phyloP scores from a whole-genome alignment of 257 asterid genomes.

The Jacaranda mimosifolia region DNA sequence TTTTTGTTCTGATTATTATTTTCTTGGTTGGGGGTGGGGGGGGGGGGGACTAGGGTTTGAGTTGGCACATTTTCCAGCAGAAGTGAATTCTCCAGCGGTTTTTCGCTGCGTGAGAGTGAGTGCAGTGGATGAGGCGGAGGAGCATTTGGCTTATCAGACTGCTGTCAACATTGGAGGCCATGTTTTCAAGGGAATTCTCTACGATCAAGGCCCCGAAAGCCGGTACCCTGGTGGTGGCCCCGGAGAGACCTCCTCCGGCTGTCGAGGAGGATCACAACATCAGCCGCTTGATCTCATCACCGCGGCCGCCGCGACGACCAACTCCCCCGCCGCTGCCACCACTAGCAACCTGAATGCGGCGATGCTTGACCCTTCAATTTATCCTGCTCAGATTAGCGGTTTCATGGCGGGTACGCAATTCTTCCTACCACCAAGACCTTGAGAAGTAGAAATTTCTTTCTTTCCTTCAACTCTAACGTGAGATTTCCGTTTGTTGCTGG shows the following conservation, averaged over 20 bases:
- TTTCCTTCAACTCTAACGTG: too few relatives aligned
- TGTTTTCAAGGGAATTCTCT: slow-evolving; percentile 65
- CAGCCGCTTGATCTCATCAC: slow-evolving; percentile 50
- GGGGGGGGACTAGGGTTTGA: slow-evolving; percentile 55
- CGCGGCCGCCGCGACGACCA: slow-evolving; percentile 17
- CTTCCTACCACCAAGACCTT: slow-evolving; percentile 83
- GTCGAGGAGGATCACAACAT: slow-evolving; percentile 45
- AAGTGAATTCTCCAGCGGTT: slow-evolving; percentile 56
- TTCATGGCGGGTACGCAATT: slow-evolving; percentile 92
- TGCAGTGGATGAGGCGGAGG: slow-evolving; percentile 52
- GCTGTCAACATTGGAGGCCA: slow-evolving; percentile 72
- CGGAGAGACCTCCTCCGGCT: slow-evolving; percentile 52
- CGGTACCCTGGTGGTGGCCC: slow-evolving; percentile 37
- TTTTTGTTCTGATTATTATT: neutral
- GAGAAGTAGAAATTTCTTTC: neutral
- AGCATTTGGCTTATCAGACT: slow-evolving; percentile 63
- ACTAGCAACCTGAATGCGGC: slow-evolving; percentile 38
- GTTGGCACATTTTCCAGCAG: slow-evolving; percentile 57
- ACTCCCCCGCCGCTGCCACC: slow-evolving; percentile 32
- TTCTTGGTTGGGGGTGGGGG: neutral
- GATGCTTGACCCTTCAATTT: slow-evolving; percentile 68
- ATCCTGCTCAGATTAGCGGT: slow-evolving; percentile 60
- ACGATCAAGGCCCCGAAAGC: slow-evolving; percentile 66
- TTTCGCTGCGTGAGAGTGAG: slow-evolving; percentile 64
- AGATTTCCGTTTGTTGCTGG: neutral